Percentiles rank a stretch among this genome's conserved stretches.
Evolutionary conservation across 176 grass and related monocot genomes (phyloP).

Genomic region (Bromus sterilis): DNA sequence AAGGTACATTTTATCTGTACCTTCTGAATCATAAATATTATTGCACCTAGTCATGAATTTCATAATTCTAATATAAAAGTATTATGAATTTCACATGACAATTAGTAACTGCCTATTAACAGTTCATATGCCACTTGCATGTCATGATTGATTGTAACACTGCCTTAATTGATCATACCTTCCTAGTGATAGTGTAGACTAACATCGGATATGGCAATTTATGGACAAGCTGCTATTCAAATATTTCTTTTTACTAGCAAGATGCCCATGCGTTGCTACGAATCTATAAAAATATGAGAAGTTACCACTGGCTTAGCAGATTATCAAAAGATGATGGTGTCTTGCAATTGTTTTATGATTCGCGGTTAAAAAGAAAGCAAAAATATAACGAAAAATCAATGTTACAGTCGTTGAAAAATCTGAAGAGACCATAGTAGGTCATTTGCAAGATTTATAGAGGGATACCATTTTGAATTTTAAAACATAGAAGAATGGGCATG

Average conservation of each 20-base stretch:
- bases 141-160: not conserved
- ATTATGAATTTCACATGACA: not conserved
- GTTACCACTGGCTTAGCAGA: too few relatives aligned
- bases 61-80: not conserved
- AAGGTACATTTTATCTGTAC: conserved; percentile 19
- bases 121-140: not conserved
- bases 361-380: too few relatives aligned
- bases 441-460: too few relatives aligned
- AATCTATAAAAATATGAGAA: too few relatives aligned
- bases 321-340: too few relatives aligned
- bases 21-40: not conserved
- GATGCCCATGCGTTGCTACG: too few relatives aligned
- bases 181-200: not conserved
- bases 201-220: not conserved
- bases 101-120: not conserved
- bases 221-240: not conserved
- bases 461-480: too few relatives aligned
- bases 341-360: too few relatives aligned
- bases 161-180: not conserved
- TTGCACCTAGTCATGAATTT: not conserved
- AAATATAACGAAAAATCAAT: too few relatives aligned
- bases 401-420: too few relatives aligned
- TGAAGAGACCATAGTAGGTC: too few relatives aligned
- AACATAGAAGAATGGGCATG: too few relatives aligned
- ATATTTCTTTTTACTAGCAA: not conserved